A percentile compares a stretch with the other conserved stretches of the same genome.
These are phyloP conservation scores for Atractiella rhizophila DNA, from an alignment of 768 basidiomycete genomes.

Conservation along the genomic window DNA sequence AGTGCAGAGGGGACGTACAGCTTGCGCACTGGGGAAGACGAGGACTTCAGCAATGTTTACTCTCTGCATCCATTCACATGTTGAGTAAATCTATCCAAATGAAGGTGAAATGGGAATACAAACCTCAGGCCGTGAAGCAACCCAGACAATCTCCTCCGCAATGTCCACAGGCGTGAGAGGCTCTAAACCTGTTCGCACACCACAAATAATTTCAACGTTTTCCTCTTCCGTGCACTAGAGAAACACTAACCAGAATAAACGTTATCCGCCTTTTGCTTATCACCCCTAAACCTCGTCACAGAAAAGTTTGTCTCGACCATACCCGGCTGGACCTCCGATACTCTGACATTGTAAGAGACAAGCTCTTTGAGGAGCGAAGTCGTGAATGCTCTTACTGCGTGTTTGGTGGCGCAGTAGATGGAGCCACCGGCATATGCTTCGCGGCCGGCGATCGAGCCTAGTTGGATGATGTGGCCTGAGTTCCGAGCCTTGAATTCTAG, in stretches of 20 bases:
- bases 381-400: conserved; percentile 54
- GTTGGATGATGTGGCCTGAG: conserved; percentile 45
- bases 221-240: background rate
- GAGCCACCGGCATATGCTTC: conserved; percentile 75
- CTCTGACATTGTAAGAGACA: conserved; percentile 74
- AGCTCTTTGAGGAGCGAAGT: conserved; percentile 44
- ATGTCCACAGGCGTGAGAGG: conserved; percentile 13
- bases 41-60: no score
- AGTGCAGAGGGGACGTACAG: no score
- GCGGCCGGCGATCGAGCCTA: conserved; percentile 72
- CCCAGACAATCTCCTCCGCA: conserved; percentile 96
- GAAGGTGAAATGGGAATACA: no score
- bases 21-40: no score
- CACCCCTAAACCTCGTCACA: conserved; percentile 63
- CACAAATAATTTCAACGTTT: background rate
- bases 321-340: conserved; percentile 75
- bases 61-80: no score
- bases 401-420: conserved; percentile 65
- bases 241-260: conserved; percentile 62
- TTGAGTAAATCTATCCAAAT: no score
- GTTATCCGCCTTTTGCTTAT: conserved; percentile 51
- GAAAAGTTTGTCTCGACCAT: conserved; percentile 43
- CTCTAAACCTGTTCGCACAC: conserved; percentile 5
- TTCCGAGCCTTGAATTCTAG: conserved; percentile 53
- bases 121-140: conserved; percentile 73